These are phyloP conservation scores for Xylariaceae sp. DNA, from an alignment of 2,329 filamentous ascomycete genomes.

Conservation along the genomic window DNA sequence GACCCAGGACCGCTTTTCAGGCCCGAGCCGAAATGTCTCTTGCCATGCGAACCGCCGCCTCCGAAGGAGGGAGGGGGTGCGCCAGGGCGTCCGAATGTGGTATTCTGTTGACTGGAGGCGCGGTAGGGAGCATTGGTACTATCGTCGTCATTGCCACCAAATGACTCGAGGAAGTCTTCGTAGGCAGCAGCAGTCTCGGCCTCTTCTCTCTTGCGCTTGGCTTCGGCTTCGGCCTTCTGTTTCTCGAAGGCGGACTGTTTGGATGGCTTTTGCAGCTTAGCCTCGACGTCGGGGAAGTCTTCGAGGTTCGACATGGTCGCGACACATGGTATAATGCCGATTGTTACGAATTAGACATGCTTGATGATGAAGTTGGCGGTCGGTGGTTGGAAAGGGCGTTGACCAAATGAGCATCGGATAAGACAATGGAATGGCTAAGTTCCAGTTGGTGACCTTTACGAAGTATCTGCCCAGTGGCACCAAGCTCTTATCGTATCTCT, in stretches of 20 bases:
- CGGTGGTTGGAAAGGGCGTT: too few species aligned
- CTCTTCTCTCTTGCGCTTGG: constrained; percentile 77
- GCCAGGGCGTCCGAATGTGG: constrained; percentile 25
- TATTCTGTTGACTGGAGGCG: constrained; percentile 10
- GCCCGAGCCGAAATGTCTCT: constrained; percentile 60
- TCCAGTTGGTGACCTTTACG: too few species aligned
- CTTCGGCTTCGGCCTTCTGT: constrained; percentile 84
- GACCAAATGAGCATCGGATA: too few species aligned
- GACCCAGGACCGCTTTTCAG: constrained; percentile 60
- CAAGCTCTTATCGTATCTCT: too few species aligned
- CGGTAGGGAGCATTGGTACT: constrained; percentile 24
- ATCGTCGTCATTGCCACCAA: constrained; percentile 58
- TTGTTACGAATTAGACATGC: too few species aligned
- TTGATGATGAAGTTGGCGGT: not conserved
- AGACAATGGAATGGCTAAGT: too few species aligned
- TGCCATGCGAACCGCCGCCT: constrained; percentile 36
- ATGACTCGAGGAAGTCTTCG: constrained; percentile 81
- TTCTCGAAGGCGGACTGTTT: constrained; percentile 87
- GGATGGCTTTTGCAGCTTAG: constrained; percentile 73
- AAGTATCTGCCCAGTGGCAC: too few species aligned
- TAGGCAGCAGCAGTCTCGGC: constrained; percentile 85
- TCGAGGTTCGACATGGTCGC: constrained; percentile 39
- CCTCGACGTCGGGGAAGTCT: constrained; percentile 67
- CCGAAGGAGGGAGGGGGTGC: constrained; percentile 27
- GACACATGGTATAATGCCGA: too few species aligned